phyloP scores from a whole-genome alignment of 2,329 filamentous ascomycete genomes.

The Conoideocrella luteorostrata region DNA sequence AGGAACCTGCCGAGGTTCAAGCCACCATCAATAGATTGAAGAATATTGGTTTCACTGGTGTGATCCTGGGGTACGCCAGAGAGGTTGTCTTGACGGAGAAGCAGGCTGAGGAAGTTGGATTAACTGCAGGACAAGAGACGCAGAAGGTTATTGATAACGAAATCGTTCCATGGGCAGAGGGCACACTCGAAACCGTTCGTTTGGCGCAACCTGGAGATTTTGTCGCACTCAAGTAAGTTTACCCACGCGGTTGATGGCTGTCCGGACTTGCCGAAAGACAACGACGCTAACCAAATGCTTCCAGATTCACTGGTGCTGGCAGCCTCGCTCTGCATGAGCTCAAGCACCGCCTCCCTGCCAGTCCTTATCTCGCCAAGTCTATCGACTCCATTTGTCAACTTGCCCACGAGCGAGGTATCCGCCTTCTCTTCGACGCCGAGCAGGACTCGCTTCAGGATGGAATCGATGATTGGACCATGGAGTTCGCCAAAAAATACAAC shows the following conservation, averaged over 20 bases:
- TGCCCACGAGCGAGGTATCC: conserved; percentile 61
- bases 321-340: conserved; percentile 63
- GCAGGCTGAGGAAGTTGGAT: conserved; percentile 38
- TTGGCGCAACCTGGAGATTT: conserved; percentile 60
- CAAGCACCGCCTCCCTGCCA: conserved; percentile 55
- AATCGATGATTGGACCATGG: conserved; percentile 73
- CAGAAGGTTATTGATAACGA: conserved; percentile 49
- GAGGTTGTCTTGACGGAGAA: conserved; percentile 67
- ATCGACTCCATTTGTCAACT: conserved; percentile 71
- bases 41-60: conserved; percentile 70
- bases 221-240: conserved; percentile 54
- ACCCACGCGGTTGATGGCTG: too few species aligned
- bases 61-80: conserved; percentile 77
- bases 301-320: conserved; percentile 74
- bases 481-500: conserved; percentile 75
- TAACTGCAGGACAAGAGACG: conserved; percentile 39
- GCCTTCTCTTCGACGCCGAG: conserved; percentile 80
- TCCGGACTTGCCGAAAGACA: too few species aligned
- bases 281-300: not conserved
- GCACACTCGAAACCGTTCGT: conserved; percentile 66
- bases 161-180: conserved; percentile 64
- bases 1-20: conserved; percentile 61
- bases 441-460: conserved; percentile 72
- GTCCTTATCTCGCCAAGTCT: conserved; percentile 57
- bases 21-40: conserved; percentile 60